phyloP scores from a whole-genome alignment of 345 rosid species.

The Moricandia arvensis region DNA sequence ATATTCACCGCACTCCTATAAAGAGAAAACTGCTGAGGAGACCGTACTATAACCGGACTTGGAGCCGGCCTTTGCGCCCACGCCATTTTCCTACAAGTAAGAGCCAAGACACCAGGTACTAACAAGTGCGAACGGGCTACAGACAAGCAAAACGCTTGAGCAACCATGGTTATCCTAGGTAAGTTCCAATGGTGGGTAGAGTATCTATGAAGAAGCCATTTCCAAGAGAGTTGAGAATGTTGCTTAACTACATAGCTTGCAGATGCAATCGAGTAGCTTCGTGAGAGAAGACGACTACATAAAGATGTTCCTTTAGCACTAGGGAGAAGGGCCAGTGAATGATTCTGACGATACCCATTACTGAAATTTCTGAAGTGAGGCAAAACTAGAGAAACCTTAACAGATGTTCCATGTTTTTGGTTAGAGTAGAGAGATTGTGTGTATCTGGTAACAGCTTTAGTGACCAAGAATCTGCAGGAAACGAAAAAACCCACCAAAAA shows the following conservation, averaged over 20 bases:
- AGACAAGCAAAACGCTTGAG: constrained; percentile 78
- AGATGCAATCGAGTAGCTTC: constrained; percentile 16
- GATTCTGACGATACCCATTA: constrained; percentile 35
- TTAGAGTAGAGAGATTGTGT: constrained; percentile 32
- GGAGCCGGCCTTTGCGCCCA: constrained; percentile 53
- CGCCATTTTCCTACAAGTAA: constrained; percentile 55
- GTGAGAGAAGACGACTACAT: constrained; percentile 27
- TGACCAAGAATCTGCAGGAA: constrained; percentile 56
- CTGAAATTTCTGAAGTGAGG: constrained; percentile 38
- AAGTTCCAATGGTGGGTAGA: constrained; percentile 36
- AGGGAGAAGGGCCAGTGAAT: constrained; percentile 14
- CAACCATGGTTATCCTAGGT: constrained; percentile 50
- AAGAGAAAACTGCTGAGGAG: constrained; percentile 51
- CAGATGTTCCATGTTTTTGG: constrained; percentile 31
- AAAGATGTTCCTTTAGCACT: constrained; percentile 38
- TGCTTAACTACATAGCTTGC: constrained; percentile 36
- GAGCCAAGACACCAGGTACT: constrained; percentile 60
- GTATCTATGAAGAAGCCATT: constrained; percentile 46
- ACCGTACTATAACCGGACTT: constrained; percentile 40
- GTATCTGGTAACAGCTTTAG: constrained; percentile 45
- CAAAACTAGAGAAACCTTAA: constrained; percentile 44
- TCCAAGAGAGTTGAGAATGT: constrained; percentile 63
- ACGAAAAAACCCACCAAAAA: neutral
- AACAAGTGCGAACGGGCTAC: constrained; percentile 61
- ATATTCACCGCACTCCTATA: constrained; percentile 60